A percentile compares a stretch with the other conserved stretches of the same genome.
phyloP scores from a whole-genome alignment of 768 basidiomycete genomes.

The Macrolepiota albuminosa region DNA sequence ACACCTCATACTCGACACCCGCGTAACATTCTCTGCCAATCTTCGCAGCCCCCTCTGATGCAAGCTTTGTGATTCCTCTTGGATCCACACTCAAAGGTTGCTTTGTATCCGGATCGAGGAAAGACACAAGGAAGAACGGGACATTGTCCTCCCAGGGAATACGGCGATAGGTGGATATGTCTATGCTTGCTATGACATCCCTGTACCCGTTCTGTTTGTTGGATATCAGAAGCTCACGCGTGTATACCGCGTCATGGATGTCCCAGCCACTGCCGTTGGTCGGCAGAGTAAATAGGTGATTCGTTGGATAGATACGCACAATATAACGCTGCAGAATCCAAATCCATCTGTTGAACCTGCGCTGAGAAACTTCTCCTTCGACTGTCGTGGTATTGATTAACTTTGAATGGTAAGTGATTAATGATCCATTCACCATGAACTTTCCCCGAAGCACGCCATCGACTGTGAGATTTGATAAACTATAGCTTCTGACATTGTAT shows the following conservation, averaged over 20 bases:
- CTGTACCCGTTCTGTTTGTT: conserved; percentile 91
- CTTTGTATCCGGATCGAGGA: conserved; percentile 82
- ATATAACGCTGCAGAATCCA: conserved; percentile 91
- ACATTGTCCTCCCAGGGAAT: conserved; percentile 91
- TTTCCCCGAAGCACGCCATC: conserved; percentile 96
- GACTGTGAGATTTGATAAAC: conserved; percentile 38
- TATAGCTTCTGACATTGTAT: background rate
- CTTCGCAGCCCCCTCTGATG: conserved; percentile 44
- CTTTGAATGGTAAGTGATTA: background rate
- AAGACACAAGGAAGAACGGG: conserved; percentile 91
- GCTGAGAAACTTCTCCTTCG: conserved; percentile 85
- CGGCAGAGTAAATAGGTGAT: background rate
- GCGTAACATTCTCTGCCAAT: conserved; percentile 62
- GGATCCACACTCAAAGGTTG: conserved; percentile 80
- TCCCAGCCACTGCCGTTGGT: conserved; percentile 70
- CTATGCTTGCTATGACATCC: conserved; percentile 83
- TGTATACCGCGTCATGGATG: conserved; percentile 84
- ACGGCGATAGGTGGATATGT: conserved; percentile 81
- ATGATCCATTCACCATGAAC: conserved; percentile 56
- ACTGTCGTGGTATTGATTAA: conserved; percentile 39
- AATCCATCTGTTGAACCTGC: conserved; percentile 79
- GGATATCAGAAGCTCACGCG: conserved; percentile 82
- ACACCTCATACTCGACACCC: conserved; percentile 93
- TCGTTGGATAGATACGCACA: conserved; percentile 36
- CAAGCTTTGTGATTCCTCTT: conserved; percentile 67